phyloP scores from a whole-genome alignment of 2,329 filamentous ascomycete species.

The Colletotrichum lindemuthianum region DNA sequence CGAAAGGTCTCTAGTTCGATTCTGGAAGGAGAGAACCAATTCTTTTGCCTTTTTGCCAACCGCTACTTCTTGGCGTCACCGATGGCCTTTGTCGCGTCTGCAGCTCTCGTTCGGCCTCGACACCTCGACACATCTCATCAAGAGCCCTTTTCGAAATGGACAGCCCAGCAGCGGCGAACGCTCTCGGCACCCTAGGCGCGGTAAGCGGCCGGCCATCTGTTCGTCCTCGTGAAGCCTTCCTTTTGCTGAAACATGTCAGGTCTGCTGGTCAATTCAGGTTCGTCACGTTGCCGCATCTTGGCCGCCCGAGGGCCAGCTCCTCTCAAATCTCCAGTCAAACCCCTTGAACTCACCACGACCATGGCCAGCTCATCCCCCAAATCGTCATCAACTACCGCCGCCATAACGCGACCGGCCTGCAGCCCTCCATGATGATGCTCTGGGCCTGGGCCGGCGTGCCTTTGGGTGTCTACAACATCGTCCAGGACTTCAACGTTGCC shows the following conservation, averaged over 20 bases:
- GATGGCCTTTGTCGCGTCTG: background rate
- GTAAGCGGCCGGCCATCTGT: slow-evolving; percentile 45
- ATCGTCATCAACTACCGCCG: slow-evolving; percentile 74
- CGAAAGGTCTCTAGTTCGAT: slow-evolving; percentile 37
- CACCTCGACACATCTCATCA: too few relatives aligned
- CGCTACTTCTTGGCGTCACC: background rate
- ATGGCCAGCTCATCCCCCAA: slow-evolving; percentile 70
- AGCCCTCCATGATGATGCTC: slow-evolving; percentile 77
- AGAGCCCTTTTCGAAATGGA: slow-evolving; percentile 53
- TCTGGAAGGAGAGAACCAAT: slow-evolving; percentile 30
- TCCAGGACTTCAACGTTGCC: slow-evolving; percentile 53
- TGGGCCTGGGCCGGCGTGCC: slow-evolving; percentile 76
- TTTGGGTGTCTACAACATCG: slow-evolving; percentile 63
- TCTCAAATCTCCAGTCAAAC: background rate
- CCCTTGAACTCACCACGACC: too few relatives aligned
- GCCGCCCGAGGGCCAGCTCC: background rate
- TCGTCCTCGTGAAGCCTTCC: background rate
- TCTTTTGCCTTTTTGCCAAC: slow-evolving; percentile 37
- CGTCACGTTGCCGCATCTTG: slow-evolving; percentile 19
- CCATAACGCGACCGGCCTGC: slow-evolving; percentile 72
- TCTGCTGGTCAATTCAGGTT: slow-evolving; percentile 75
- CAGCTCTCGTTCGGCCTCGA: too few relatives aligned
- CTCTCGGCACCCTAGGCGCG: slow-evolving; percentile 68
- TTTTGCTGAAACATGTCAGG: slow-evolving; percentile 42
- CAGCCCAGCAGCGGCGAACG: slow-evolving; percentile 64